phyloP scores from a whole-genome alignment of 208 protist genomes.

The Trypanosoma caninum region DNA sequence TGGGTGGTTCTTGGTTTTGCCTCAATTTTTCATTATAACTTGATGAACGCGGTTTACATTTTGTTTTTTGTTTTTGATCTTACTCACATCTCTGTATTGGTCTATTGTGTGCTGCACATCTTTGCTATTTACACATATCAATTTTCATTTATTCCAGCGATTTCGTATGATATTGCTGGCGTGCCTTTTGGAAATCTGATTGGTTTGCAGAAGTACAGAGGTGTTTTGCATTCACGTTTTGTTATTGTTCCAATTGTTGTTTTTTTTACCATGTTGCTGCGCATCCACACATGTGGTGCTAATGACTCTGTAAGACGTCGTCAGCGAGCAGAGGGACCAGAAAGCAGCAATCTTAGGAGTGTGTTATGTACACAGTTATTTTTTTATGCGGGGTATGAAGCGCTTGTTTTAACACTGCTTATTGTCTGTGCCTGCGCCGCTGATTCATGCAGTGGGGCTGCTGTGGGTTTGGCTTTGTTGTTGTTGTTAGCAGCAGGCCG shows the following conservation, averaged over 20 bases:
- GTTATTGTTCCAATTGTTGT: conserved; percentile 24
- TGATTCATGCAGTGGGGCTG: conserved; percentile 5
- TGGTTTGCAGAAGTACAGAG: conserved; percentile 16
- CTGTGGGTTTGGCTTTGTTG: conserved; percentile 5
- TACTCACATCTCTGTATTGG: conserved; percentile 17
- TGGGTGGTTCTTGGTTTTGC: conserved; percentile 18
- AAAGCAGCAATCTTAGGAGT: conserved; percentile 16
- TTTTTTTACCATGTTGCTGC: conserved; percentile 23
- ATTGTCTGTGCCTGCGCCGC: conserved; percentile 1
- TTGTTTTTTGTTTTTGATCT: conserved; percentile 27
- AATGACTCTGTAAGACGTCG: neutral
- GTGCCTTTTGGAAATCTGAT: conserved; percentile 12
- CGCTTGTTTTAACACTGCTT: conserved; percentile 17
- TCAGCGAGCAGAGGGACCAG: conserved; percentile 19
- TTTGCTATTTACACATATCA: conserved; percentile 24
- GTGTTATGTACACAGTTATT: conserved; percentile 22
- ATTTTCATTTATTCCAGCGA: conserved; percentile 22
- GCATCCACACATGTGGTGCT: conserved; percentile 14
- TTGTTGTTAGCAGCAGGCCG: neutral
- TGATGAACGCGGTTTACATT: conserved; percentile 18
- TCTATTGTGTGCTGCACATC: conserved; percentile 30
- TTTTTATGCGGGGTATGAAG: conserved; percentile 21
- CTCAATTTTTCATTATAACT: conserved; percentile 3
- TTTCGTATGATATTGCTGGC: conserved; percentile 5
- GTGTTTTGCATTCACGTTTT: neutral